Conservation (phyloP, 148 eudicot genomes). For the Polygonum aviculare region DNA sequence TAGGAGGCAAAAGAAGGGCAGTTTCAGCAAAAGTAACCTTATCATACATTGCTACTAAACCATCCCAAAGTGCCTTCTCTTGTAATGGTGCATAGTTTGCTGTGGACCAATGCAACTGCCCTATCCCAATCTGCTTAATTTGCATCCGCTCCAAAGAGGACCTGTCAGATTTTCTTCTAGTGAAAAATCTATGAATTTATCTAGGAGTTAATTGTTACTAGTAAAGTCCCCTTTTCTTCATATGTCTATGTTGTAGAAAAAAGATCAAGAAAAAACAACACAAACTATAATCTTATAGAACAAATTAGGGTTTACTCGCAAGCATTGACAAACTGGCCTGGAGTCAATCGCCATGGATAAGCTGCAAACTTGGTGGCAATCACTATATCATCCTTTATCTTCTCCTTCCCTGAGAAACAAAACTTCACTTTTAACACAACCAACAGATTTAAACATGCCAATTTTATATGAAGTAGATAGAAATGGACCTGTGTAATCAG, state of each 20-base stretch:
- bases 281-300: neutral
- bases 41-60: constrained; percentile 97
- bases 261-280: neutral
- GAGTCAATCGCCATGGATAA: constrained; percentile 96
- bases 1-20: neutral
- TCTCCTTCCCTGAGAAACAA: constrained; percentile 42
- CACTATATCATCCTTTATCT: constrained; percentile 42
- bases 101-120: constrained; percentile 96
- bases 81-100: constrained; percentile 94
- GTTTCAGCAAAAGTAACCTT: constrained; percentile 44
- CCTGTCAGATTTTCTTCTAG: constrained; percentile 27
- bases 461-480: neutral
- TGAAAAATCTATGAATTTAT: neutral
- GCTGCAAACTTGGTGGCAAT: constrained; percentile 98
- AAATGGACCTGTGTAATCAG: constrained; percentile 53
- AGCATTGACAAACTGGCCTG: constrained; percentile 86
- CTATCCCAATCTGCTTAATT: constrained; percentile 80
- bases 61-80: constrained; percentile 95
- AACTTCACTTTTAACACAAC: neutral
- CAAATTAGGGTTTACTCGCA: constrained; percentile 52
- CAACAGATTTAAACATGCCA: neutral
- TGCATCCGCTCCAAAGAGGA: constrained; percentile 70
- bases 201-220: too few species aligned
- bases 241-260: neutral
- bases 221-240: too few species aligned